Evolutionary conservation across 2,329 filamentous ascomycete genomes (phyloP).

Genomic region (Clonostachys rosea): DNA sequence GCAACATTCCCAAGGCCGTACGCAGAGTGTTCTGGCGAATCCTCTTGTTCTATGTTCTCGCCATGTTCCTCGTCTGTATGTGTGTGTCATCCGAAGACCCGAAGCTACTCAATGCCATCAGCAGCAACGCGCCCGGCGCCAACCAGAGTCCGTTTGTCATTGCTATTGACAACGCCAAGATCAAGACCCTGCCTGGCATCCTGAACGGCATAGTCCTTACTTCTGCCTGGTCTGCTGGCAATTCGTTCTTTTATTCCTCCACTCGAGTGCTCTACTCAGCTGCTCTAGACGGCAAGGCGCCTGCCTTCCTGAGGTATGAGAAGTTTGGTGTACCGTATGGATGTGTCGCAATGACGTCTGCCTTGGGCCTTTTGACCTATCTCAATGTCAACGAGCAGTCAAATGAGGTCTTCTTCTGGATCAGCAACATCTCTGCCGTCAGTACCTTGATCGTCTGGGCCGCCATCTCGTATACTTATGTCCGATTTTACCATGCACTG

Average conservation of each 20-base stretch:
- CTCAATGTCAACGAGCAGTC: conserved; percentile 52
- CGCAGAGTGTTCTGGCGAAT: conserved; percentile 26
- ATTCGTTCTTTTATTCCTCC: conserved; percentile 49
- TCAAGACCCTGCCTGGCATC: conserved; percentile 38
- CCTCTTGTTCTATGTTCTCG: conserved; percentile 26
- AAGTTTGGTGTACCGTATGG: conserved; percentile 21
- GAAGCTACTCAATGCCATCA: conserved; percentile 41
- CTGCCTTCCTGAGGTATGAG: conserved; percentile 26
- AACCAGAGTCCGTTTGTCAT: conserved; percentile 53
- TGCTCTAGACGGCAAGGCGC: conserved; percentile 32
- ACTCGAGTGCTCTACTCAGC: conserved; percentile 42
- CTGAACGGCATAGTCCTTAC: conserved; percentile 56
- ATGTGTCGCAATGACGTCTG: conserved; percentile 30
- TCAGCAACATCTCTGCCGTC: conserved; percentile 59
- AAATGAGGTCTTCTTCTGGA: conserved; percentile 58
- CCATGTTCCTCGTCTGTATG: conserved; percentile 28
- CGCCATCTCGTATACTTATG: conserved; percentile 62
- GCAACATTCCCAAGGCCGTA: conserved; percentile 26
- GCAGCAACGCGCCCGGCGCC: conserved; percentile 26
- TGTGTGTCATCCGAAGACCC: conserved; percentile 27
- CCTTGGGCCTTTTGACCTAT: conserved; percentile 60
- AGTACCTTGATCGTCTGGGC: conserved; percentile 67
- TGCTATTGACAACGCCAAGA: conserved; percentile 42
- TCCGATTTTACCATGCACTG: conserved; percentile 65
- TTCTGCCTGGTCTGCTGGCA: conserved; percentile 54